phyloP scores from a whole-genome alignment of 2,329 filamentous ascomycete genomes.

The Ilyonectria mors-panacis region DNA sequence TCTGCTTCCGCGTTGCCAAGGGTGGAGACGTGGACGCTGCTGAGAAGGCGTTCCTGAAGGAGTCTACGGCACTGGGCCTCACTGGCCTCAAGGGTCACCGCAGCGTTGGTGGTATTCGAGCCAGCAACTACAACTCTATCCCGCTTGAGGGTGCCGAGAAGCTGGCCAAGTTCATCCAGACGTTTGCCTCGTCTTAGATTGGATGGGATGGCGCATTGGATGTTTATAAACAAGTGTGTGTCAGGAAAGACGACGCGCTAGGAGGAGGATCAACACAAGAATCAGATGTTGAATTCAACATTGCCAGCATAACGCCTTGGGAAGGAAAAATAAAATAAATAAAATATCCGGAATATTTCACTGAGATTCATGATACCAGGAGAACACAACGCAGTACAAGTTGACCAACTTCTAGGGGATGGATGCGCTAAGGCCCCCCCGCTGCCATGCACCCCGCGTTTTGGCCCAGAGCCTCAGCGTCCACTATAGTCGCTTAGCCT shows the following conservation, averaged over 20 bases:
- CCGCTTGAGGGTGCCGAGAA: constrained; percentile 76
- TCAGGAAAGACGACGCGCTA: background rate
- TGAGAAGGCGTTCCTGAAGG: constrained; percentile 85
- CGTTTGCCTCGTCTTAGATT: constrained; percentile 59
- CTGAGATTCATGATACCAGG: background rate
- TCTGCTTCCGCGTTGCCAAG: constrained; percentile 85
- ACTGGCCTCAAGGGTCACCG: constrained; percentile 91
- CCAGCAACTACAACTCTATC: constrained; percentile 92
- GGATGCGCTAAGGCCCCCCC: constrained; percentile 12
- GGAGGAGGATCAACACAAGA: constrained; percentile 27
- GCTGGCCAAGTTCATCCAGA: constrained; percentile 73
- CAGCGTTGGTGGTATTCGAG: constrained; percentile 78
- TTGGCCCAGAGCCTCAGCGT: constrained; percentile 14
- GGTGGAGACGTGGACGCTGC: constrained; percentile 74
- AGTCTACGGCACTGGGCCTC: constrained; percentile 77
- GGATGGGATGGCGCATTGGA: background rate
- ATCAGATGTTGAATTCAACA: constrained; percentile 43
- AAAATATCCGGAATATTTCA: background rate
- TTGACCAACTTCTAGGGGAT: background rate
- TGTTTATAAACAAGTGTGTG: background rate
- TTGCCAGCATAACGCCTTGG: constrained; percentile 20
- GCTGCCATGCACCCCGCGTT: constrained; percentile 27
- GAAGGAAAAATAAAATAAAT: background rate
- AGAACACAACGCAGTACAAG: background rate
- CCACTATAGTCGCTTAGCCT: constrained; percentile 26